Evolutionary conservation across 768 basidiomycete genomes (phyloP).

Genomic region (Xerocomellus intermedius): DNA sequence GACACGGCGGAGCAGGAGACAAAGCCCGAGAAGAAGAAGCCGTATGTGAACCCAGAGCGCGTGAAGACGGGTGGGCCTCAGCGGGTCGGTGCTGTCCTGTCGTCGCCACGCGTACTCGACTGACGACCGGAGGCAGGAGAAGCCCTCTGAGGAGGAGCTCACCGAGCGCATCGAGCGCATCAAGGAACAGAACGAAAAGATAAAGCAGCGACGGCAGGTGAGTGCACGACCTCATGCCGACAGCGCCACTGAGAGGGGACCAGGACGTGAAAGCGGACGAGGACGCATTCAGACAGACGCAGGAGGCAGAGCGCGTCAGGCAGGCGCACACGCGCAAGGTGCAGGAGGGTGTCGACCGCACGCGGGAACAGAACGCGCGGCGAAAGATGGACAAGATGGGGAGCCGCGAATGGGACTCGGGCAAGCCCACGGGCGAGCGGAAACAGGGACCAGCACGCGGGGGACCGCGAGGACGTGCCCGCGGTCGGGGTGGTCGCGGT

Average conservation of each 20-base stretch:
- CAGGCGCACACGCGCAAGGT: conserved; percentile 59
- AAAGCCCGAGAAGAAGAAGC: conserved; percentile 57
- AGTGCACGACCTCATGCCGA: conserved; percentile 18
- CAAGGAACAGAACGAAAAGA: conserved; percentile 71
- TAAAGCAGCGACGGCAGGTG: conserved; percentile 66
- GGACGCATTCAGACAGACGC: conserved; percentile 69
- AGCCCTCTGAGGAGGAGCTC: conserved; percentile 65
- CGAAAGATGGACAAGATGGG: conserved; percentile 80
- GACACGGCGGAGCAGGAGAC: conserved; percentile 13
- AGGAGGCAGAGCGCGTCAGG: conserved; percentile 61
- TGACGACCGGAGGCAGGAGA: conserved; percentile 49
- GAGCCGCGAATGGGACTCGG: conserved; percentile 83
- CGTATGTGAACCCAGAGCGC: conserved; percentile 80
- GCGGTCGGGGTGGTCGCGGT: conserved; percentile 32
- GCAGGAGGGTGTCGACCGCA: conserved; percentile 65
- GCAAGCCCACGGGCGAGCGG: conserved; percentile 43
- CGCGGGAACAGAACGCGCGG: conserved; percentile 76
- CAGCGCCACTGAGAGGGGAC: not conserved
- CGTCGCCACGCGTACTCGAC: not conserved
- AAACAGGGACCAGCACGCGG: conserved; percentile 32
- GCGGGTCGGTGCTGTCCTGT: conserved; percentile 43
- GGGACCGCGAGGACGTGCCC: conserved; percentile 33
- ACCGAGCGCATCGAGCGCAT: conserved; percentile 68
- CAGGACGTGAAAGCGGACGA: conserved; percentile 83
- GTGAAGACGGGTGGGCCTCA: conserved; percentile 79